These are phyloP conservation scores for Tetraselmis chui DNA, from an alignment of 139 green algal species.

Conservation along the genomic window DNA sequence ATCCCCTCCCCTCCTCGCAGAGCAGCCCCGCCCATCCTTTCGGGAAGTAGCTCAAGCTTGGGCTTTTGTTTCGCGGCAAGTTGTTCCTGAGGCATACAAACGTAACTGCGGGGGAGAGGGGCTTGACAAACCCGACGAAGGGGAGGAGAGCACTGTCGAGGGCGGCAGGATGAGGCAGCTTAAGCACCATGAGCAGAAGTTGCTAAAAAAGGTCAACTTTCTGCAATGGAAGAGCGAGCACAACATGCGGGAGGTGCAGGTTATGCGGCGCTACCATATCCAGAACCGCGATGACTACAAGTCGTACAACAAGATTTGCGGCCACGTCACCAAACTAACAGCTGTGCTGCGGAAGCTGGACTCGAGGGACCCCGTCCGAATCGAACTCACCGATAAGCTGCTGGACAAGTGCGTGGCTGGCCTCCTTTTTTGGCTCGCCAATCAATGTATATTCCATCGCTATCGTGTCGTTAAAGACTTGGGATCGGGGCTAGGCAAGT, in stretches of 20 bases:
- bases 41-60: too few species aligned
- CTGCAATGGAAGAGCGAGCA: slow-evolving; percentile 92
- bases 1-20: too few species aligned
- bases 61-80: too few species aligned
- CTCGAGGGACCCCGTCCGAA: slow-evolving; percentile 65
- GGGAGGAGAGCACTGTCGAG: too few species aligned
- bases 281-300: slow-evolving; percentile 96
- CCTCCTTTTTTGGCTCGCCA: background rate
- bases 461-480: background rate
- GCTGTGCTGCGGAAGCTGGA: slow-evolving; percentile 74
- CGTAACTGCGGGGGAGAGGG: too few species aligned
- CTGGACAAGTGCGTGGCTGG: slow-evolving; percentile 77
- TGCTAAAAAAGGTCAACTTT: slow-evolving; percentile 98
- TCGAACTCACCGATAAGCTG: slow-evolving; percentile 91
- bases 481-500: background rate
- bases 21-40: too few species aligned
- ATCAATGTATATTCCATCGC: slow-evolving; percentile 8
- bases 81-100: too few species aligned
- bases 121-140: too few species aligned
- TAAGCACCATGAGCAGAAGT: slow-evolving; percentile 93
- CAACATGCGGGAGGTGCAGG: slow-evolving; percentile 84
- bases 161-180: slow-evolving; percentile 78
- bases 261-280: slow-evolving; percentile 95
- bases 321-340: slow-evolving; percentile 82
- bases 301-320: slow-evolving; percentile 85